These are phyloP conservation scores for Nakazawaea ernobii DNA, from an alignment of 805 yeast species.

Conservation along the genomic window DNA sequence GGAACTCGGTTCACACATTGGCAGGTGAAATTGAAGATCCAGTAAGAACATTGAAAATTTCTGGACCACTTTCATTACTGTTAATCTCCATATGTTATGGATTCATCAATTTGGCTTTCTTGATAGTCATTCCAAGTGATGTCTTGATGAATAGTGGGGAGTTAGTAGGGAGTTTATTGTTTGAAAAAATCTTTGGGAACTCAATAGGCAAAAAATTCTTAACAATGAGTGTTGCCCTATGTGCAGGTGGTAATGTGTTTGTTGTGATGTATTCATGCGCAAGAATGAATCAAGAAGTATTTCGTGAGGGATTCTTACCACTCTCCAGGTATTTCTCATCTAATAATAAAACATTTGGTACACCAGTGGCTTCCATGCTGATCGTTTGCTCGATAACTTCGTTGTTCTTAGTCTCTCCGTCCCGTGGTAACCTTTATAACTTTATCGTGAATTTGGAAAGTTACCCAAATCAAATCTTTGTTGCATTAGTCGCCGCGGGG, in stretches of 20 bases:
- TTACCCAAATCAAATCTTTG: slow-evolving; percentile 44
- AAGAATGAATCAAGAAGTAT: slow-evolving; percentile 50
- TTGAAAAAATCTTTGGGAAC: slow-evolving; percentile 45
- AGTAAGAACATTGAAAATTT: slow-evolving; percentile 41
- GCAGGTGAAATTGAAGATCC: slow-evolving; percentile 53
- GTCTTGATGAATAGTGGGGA: slow-evolving; percentile 41
- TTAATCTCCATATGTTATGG: slow-evolving; percentile 39
- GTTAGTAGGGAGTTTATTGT: slow-evolving; percentile 45
- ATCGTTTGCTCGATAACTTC: slow-evolving; percentile 38
- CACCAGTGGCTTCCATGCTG: slow-evolving; percentile 42
- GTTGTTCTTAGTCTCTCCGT: slow-evolving; percentile 34
- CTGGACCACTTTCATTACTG: slow-evolving; percentile 44
- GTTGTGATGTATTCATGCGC: slow-evolving; percentile 50
- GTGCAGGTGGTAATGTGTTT: slow-evolving; percentile 52
- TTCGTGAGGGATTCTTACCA: slow-evolving; percentile 51
- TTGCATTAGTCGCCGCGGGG: slow-evolving; percentile 50
- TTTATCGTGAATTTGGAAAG: slow-evolving; percentile 48
- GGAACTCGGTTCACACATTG: slow-evolving; percentile 51
- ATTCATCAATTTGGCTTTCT: slow-evolving; percentile 43
- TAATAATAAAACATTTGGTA: slow-evolving; percentile 46
- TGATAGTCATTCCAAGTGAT: slow-evolving; percentile 43
- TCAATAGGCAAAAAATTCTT: slow-evolving; percentile 41
- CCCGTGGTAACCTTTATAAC: slow-evolving; percentile 43
- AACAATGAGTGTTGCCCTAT: slow-evolving; percentile 44
- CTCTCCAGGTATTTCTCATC: slow-evolving; percentile 45